A percentile compares a stretch with the other conserved stretches of the same genome.
Conservation (phyloP, 257 asterid species). For the Capsicum pubescens region DNA sequence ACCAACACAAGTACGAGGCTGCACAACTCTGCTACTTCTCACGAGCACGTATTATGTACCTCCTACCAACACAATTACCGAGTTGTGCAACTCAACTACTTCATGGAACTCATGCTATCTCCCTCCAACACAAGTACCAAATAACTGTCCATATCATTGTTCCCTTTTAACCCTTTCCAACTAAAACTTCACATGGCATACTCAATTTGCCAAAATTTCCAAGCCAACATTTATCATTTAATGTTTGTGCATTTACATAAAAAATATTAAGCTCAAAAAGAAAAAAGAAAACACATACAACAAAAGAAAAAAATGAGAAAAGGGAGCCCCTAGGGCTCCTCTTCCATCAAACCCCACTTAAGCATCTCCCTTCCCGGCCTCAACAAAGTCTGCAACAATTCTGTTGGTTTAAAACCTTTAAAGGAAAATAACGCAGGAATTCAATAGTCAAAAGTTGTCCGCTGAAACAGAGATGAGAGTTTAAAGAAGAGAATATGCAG, state of each 20-base stretch:
- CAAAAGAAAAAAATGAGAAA: background rate
- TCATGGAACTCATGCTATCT: background rate
- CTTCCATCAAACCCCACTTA: background rate
- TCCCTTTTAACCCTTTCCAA: background rate
- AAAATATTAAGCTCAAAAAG: no score
- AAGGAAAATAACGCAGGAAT: no score
- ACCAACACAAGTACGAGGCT: no score
- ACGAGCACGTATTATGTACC: fast-evolving
- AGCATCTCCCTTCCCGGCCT: background rate
- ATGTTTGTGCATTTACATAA: background rate
- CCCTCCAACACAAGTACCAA: background rate
- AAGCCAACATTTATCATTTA: background rate
- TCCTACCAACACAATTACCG: no score
- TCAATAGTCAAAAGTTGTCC: no score
- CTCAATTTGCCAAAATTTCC: background rate
- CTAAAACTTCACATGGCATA: background rate
- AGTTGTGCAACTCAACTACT: background rate
- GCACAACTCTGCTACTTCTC: background rate
- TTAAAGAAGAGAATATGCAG: no score
- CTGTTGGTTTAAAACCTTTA: no score
- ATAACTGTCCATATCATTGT: background rate
- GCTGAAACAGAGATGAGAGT: no score
- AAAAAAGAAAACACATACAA: background rate
- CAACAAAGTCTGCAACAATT: background rate
- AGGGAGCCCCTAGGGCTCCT: background rate